Base-by-base conservation (phyloP, 768 basidiomycete genomes). In the Cystobasidium tubakii region DNA sequence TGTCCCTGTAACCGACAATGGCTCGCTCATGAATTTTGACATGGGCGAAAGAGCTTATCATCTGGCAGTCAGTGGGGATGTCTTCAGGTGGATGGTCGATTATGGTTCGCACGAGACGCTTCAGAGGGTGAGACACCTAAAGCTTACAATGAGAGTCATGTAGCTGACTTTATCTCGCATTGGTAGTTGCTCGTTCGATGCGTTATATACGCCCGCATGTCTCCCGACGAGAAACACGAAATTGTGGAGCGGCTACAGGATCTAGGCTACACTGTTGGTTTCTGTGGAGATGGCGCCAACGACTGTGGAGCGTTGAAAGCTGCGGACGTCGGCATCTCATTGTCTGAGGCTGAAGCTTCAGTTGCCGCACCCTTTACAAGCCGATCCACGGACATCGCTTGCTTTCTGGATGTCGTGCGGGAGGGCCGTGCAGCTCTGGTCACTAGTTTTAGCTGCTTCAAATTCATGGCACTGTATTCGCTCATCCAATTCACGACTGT, bases 401-500 rank as follows among this genome's bases (percentile, higher is more conserved):
- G 96, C 80, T 91, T 97, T 54, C 85, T 98, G 34, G 93, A 98
- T 77, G 90, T 99, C 65, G 94, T 99, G 83, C 79, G 79, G 79
- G 95, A 99, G 80, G 96, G 96, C 9, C 85, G 96, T 54, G 91
- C 92, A 9, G 95, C 96, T 0, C 84, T 99, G 66, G 95, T 96
- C 66, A 98, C 96, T 0, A 95, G 92, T 81, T 99, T 99, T 82
- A 94, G 92, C 77, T 98, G 95, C 83, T 99, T 99, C 87, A 99
- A 99, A 82, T 99, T 97, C 79, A 99, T 99, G 95, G 96, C 96
- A 0, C 82, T 99, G 54, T 99, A 98, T 82, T 99, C 96, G 15
- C 85, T 99, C 77, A 99, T 99, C 66, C 96, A 99, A 81, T 99
- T 99, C 80, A 97, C 94, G n/a, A 92, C 93, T 12, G 90, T 98